These are phyloP conservation scores for Rhinocladiella mackenziei DNA, from an alignment of 2,329 filamentous ascomycete species.

Conservation along the genomic window DNA sequence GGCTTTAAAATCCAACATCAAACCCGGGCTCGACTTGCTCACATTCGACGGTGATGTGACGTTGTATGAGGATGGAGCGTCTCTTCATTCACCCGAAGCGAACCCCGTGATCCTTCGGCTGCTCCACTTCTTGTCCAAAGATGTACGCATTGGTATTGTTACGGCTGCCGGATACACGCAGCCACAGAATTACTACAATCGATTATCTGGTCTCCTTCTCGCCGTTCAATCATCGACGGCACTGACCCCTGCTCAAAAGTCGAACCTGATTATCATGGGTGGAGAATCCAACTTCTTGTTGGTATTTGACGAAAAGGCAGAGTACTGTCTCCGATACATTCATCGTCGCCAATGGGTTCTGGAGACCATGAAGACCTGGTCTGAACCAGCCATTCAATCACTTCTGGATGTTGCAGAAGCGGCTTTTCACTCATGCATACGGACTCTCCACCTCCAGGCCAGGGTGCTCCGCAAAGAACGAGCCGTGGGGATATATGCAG, in stretches of 20 bases:
- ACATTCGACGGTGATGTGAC: conserved; percentile 99
- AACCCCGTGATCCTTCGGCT: conserved; percentile 72
- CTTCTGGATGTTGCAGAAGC: conserved; percentile 87
- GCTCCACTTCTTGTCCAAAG: conserved; percentile 67
- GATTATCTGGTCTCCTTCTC: conserved; percentile 81
- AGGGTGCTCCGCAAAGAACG: conserved; percentile 81
- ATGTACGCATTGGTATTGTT: conserved; percentile 87
- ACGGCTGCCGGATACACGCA: conserved; percentile 94
- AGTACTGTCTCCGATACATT: conserved; percentile 65
- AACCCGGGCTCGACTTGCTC: conserved; percentile 71
- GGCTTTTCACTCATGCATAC: conserved; percentile 75
- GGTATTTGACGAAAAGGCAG: conserved; percentile 62
- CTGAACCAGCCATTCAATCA: conserved; percentile 64
- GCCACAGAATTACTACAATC: conserved; percentile 77
- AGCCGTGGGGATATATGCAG: conserved; percentile 71
- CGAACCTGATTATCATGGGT: conserved; percentile 84
- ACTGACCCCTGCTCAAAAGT: conserved; percentile 64
- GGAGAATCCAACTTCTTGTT: conserved; percentile 97
- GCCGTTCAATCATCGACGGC: conserved; percentile 61
- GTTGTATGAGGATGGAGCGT: conserved; percentile 84
- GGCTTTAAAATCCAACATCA: conserved; percentile 27
- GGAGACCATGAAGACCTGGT: conserved; percentile 51
- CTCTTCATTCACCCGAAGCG: conserved; percentile 57
- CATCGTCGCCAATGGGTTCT: conserved; percentile 56
- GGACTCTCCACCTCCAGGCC: conserved; percentile 69